phyloP scores from a whole-genome alignment of 768 basidiomycete genomes.

The Boletus vinaceobasis region DNA sequence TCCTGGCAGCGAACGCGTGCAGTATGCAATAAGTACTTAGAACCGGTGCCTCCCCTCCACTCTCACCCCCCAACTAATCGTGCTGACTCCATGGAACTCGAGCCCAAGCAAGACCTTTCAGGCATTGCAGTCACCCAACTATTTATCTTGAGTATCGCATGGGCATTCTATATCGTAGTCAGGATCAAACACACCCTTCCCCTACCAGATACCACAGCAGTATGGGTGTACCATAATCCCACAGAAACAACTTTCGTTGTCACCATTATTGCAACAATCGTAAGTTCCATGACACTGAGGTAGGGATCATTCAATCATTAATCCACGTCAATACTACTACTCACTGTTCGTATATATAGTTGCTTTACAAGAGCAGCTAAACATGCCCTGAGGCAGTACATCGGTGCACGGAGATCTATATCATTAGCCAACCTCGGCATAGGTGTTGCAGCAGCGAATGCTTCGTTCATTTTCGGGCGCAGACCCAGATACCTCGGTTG shows the following conservation, averaged over 20 bases:
- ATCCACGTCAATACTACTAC: not conserved
- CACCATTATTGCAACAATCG: not conserved
- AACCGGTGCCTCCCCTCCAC: too few species aligned
- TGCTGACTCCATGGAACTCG: not conserved
- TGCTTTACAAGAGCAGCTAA: not conserved
- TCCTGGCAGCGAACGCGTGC: not conserved
- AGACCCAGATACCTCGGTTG: not conserved
- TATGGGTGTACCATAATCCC: not conserved
- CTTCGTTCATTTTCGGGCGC: not conserved
- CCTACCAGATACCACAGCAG: not conserved
- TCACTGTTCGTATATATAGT: not conserved
- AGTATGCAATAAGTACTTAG: not conserved
- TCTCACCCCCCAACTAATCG: not conserved
- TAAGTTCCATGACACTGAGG: not conserved
- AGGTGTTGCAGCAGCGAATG: not conserved
- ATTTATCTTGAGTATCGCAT: not conserved
- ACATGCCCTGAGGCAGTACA: not conserved
- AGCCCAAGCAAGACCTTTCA: not conserved
- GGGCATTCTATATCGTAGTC: not conserved
- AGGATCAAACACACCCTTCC: not conserved
- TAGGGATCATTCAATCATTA: not conserved
- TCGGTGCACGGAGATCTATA: not conserved
- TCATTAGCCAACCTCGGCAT: not conserved
- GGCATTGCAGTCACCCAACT: not conserved
- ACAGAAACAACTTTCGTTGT: not conserved